These are phyloP conservation scores for Euphorbia schlechtendalii DNA, from an alignment of 441 rosid species.

Conservation along the genomic window DNA sequence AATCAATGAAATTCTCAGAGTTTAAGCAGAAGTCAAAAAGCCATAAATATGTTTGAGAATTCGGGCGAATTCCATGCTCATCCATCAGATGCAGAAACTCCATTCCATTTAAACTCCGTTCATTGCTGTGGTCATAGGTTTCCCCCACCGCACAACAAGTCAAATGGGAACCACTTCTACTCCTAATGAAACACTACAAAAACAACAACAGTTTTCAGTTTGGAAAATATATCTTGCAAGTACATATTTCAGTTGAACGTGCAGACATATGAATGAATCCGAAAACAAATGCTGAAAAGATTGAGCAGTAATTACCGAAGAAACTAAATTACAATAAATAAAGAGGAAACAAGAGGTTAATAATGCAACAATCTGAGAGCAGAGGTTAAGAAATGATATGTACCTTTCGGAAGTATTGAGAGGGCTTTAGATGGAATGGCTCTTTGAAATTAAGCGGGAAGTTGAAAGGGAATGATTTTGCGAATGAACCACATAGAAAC, in stretches of 20 bases:
- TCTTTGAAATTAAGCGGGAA: conserved; percentile 30
- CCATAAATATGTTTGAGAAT: conserved; percentile 47
- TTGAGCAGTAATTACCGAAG: neutral
- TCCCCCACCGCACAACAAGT: conserved; percentile 33
- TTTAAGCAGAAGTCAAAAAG: conserved; percentile 49
- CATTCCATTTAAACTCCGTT: conserved; percentile 25
- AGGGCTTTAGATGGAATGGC: conserved; percentile 11
- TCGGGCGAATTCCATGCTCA: conserved; percentile 38
- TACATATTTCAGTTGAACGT: neutral
- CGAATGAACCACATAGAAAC: conserved; percentile 26
- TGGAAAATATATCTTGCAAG: neutral
- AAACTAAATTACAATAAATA: neutral
- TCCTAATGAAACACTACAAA: conserved; percentile 32
- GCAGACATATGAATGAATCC: neutral
- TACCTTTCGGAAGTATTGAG: conserved; percentile 26
- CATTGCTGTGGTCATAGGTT: conserved; percentile 22
- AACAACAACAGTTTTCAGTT: neutral
- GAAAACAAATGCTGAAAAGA: neutral
- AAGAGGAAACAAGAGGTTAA: conserved; percentile 4
- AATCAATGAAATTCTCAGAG: conserved; percentile 40
- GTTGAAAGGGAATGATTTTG: conserved; percentile 25
- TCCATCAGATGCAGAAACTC: conserved; percentile 36
- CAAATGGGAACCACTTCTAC: conserved; percentile 23
- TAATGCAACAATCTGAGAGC: neutral
- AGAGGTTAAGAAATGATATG: neutral